Base-by-base conservation (phyloP, 2,329 filamentous ascomycete genomes). In the Colletotrichum sp. region DNA sequence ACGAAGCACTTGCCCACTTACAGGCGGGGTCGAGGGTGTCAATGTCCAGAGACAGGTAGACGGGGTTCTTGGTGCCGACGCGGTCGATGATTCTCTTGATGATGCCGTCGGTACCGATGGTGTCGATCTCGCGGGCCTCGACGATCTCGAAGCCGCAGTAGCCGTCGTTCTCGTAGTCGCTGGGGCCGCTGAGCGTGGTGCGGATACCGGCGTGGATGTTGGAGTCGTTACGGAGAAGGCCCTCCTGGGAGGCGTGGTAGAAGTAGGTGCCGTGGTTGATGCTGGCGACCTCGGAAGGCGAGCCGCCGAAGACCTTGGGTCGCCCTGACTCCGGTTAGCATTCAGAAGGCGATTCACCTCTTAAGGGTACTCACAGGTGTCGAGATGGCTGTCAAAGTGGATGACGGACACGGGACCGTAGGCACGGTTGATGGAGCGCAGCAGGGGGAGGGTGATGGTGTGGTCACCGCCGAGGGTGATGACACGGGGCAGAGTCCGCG, bases 241-340 rank as follows among this genome's bases (percentile, higher is more conserved):
- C 95, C 83, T 97, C 95, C 85, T 93, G 91, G 1, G 93, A 86
- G 0, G 95, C 95, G 82, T 96, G 94, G 86, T 93, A 97, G 86
- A 98, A 98, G 87, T 97, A 97, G 2, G 95, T 97, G 57, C 95
- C 95, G 85, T 97, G 95, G 86, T 97, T 98, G 86, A 98, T 93
- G 78, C 90, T 90, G 24, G 95, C 95, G 52, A 93, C 91, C 76
- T 96, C 90, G 32, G 92, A 94, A 1, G 95, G 95, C 0, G 94
- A 93, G 34, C 95, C 95, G 69, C 95, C 95, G 80, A 98, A 98
- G 30, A 97, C 95, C 83, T 96, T 96, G 59, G 95, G 95, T 75
- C 91, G 92, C 95, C 95, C 95, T 81, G 89, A 89, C 78, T 90
- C 9, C n/a, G 26, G 36, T 24, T 9, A 77, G 89, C 18, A 16